Percentiles rank a stretch among this genome's conserved stretches.
Conservation (phyloP, 768 basidiomycete species). For the Amanita inopinata region DNA sequence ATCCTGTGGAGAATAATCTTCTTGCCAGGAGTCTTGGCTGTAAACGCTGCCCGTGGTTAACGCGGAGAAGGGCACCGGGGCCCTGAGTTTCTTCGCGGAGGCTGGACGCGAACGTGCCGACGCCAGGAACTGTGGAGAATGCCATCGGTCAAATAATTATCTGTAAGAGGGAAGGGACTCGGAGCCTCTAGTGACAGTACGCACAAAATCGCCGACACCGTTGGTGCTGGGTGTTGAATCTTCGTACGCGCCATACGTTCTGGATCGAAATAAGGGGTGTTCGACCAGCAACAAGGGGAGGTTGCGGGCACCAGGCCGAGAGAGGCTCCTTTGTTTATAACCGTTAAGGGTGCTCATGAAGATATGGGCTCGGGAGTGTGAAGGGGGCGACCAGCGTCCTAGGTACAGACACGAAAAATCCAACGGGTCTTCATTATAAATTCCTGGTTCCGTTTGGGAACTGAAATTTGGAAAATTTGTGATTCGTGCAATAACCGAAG, state of each 20-base stretch:
- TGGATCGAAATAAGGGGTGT: slow-evolving; percentile 1
- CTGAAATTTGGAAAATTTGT: no score
- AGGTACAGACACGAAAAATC: neutral
- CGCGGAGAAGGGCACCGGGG: slow-evolving; percentile 10
- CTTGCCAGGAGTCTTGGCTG: slow-evolving; percentile 15
- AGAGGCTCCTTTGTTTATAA: neutral
- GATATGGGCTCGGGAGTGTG: neutral
- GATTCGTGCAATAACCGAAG: no score
- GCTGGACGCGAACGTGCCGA: slow-evolving; percentile 1
- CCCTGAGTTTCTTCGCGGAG: slow-evolving; percentile 14
- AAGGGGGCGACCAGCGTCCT: slow-evolving; percentile 8
- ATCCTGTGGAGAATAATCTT: neutral
- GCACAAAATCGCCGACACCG: neutral
- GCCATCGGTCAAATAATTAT: neutral
- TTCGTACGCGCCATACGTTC: neutral
- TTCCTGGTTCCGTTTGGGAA: no score
- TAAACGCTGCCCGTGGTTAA: slow-evolving; percentile 14
- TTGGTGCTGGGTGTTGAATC: neutral
- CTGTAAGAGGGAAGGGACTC: neutral
- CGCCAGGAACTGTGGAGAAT: neutral
- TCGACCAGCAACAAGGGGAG: slow-evolving; percentile 7
- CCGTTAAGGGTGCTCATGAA: neutral
- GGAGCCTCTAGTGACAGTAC: no score
- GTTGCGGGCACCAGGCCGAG: slow-evolving; percentile 1
- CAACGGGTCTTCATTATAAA: neutral